phyloP scores from a whole-genome alignment of 306 rosid species.

The Hippophae tibetana region DNA sequence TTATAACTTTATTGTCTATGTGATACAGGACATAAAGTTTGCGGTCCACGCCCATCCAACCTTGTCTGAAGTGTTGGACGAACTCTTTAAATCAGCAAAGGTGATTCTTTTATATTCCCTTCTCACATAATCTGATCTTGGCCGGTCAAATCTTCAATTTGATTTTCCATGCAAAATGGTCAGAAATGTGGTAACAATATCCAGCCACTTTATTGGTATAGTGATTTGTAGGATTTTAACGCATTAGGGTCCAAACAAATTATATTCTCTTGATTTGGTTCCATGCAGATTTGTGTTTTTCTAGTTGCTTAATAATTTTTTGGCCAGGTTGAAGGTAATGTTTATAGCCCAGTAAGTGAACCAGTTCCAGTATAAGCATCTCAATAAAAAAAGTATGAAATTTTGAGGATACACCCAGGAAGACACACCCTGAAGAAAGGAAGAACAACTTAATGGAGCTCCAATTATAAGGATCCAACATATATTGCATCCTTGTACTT shows the following conservation, averaged over 20 bases:
- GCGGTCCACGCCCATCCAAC: conserved; percentile 98
- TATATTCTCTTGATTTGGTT: too few species aligned
- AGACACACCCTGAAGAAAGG: conserved; percentile 26
- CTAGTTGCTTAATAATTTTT: conserved; percentile 16
- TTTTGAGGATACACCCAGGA: conserved; percentile 47
- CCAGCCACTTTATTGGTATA: neutral
- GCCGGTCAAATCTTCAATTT: neutral
- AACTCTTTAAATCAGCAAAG: conserved; percentile 89
- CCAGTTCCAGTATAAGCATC: conserved; percentile 73
- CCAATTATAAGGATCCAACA: conserved; percentile 18
- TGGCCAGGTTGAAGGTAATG: conserved; percentile 59
- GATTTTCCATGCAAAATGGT: neutral
- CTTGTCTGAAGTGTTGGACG: conserved; percentile 92
- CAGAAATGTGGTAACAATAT: neutral
- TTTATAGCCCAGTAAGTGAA: conserved; percentile 60
- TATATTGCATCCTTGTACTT: conserved; percentile 22
- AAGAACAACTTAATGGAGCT: conserved; percentile 21
- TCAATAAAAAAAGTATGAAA: conserved; percentile 21
- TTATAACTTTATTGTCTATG: neutral
- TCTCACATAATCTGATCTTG: neutral
- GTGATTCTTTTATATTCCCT: conserved; percentile 33
- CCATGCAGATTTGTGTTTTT: conserved; percentile 4
- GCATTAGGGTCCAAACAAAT: too few species aligned
- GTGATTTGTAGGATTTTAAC: neutral
- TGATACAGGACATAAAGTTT: conserved; percentile 66